Conservation (phyloP, 129 eudicot genomes). For the Flaveria trinervia region DNA sequence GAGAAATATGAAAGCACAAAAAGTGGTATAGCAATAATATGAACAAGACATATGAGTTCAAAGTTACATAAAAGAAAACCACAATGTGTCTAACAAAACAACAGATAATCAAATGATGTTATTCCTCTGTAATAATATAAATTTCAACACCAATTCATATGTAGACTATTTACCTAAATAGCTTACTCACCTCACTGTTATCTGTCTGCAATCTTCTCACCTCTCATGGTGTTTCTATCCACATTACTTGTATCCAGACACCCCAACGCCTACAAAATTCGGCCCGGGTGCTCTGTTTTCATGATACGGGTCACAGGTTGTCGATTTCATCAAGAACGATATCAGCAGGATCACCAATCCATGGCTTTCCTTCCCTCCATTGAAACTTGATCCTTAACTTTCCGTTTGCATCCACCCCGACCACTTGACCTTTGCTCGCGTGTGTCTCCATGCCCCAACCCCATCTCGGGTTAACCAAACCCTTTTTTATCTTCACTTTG, state of each 20-base stretch:
- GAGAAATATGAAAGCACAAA: background rate
- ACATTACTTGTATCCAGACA: slow-evolving; percentile 27
- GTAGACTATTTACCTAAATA: slow-evolving; percentile 41
- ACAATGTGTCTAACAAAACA: slow-evolving; percentile 28
- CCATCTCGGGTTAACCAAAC: slow-evolving; percentile 79
- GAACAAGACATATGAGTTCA: slow-evolving; percentile 30
- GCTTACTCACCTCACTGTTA: slow-evolving; percentile 24
- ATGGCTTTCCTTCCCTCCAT: slow-evolving; percentile 93
- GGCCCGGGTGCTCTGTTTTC: slow-evolving; percentile 28
- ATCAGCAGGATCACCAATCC: slow-evolving; percentile 98
- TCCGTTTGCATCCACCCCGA: slow-evolving; percentile 95
- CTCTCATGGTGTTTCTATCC: slow-evolving; percentile 20
- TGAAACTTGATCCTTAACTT: slow-evolving; percentile 84
- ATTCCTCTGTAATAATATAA: slow-evolving; percentile 29
- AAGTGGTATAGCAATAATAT: slow-evolving; percentile 22
- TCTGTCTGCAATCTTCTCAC: slow-evolving; percentile 18
- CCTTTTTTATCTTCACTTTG: slow-evolving; percentile 67
- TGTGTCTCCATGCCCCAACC: slow-evolving; percentile 99
- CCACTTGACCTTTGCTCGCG: slow-evolving; percentile 86
- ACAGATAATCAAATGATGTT: slow-evolving; percentile 28
- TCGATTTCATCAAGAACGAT: slow-evolving; percentile 59
- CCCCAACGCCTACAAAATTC: slow-evolving; percentile 32
- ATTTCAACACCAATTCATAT: slow-evolving; percentile 30
- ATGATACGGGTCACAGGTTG: slow-evolving; percentile 20
- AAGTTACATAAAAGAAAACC: slow-evolving; percentile 30